Conservation (phyloP, 1,139 yeast genomes). For the Blastobotrys indianensis region DNA sequence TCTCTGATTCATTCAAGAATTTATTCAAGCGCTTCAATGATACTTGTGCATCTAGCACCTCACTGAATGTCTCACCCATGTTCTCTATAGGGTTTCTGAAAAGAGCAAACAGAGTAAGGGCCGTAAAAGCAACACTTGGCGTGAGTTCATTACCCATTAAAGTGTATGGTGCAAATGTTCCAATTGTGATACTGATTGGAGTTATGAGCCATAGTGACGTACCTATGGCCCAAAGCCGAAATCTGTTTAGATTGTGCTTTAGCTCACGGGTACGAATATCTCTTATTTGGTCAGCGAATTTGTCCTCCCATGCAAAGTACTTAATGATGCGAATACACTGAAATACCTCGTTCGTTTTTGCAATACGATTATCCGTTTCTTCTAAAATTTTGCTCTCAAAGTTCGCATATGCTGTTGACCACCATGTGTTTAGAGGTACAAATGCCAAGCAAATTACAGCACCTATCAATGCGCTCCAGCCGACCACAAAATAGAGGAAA, state of each 20-base stretch:
- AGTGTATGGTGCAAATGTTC: conserved; percentile 75
- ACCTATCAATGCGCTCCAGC: conserved; percentile 87
- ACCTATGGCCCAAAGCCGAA: conserved; percentile 58
- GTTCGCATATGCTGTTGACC: conserved; percentile 56
- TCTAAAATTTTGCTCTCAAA: conserved; percentile 67
- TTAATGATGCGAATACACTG: conserved; percentile 89
- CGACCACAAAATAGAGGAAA: conserved; percentile 64
- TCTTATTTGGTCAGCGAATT: conserved; percentile 66
- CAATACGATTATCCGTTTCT: conserved; percentile 83
- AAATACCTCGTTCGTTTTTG: conserved; percentile 87
- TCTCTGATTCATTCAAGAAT: conserved; percentile 72
- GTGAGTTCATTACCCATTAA: conserved; percentile 67
- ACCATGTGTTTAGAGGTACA: conserved; percentile 66
- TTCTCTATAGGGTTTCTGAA: conserved; percentile 83
- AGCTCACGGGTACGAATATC: conserved; percentile 71
- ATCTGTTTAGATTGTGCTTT: conserved; percentile 49
- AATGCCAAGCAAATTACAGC: conserved; percentile 54
- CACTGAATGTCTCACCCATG: conserved; percentile 79
- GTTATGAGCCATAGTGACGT: conserved; percentile 69
- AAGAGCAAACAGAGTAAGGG: conserved; percentile 75
- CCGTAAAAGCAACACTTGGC: conserved; percentile 87
- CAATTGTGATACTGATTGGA: conserved; percentile 71
- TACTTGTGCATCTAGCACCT: conserved; percentile 79
- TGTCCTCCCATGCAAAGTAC: conserved; percentile 93
- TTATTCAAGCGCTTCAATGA: conserved; percentile 79